Evolutionary conservation across 352 stramenopile species (phyloP), one percentile per base, ranked within the genome.

Genomic region (Pilasporangium apinafurcum): DNA sequence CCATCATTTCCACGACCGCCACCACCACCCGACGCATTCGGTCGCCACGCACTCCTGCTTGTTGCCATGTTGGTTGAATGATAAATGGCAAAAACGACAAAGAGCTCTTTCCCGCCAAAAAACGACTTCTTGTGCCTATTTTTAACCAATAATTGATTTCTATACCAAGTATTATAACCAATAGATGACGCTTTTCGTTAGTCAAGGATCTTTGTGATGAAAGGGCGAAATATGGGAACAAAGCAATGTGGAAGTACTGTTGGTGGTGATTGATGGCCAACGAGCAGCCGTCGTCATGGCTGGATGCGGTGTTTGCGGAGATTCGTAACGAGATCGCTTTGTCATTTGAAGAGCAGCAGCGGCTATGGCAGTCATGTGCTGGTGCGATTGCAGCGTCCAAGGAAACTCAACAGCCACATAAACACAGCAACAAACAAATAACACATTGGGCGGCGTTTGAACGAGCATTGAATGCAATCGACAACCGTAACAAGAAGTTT

Each of bases 11-110:
- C 38, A 18, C 33, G 47, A 14, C 45, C 22, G 22, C 31, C 34
- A n/a, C 26, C 44, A 17, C 21, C 17, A 31, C 42, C 22, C 16
- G n/a, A n/a, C n/a, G 33, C 18, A 42, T 49, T 57, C 31, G 30
- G 26, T 14, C 34, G 47, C 16, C 45, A 35, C 31, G 45, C 42
- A 29, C 21, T 27, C 17, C 24, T 8, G 9, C 39, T 46, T 46
- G 27, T 29, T 29, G 39, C 39, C 39, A 46, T 37, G 36, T 37
- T 26, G 13, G 22, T 26, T 29, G 4, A 5, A 36, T 3, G 3
- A n/a, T 12, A 17, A 44, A 36, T 45, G 33, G 41, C 30, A 16
- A 13, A 32, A 14, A 48, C 2, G 29, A 20, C 21, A 8, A 30
- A 5, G 5, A 30, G 32, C 12, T n/a, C n/a, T n/a, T n/a, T n/a